Evolutionary conservation across 2,329 filamentous ascomycete species (phyloP), one percentile per base, ranked within the genome.

Genomic region (Chalaropsis ovoidea): DNA sequence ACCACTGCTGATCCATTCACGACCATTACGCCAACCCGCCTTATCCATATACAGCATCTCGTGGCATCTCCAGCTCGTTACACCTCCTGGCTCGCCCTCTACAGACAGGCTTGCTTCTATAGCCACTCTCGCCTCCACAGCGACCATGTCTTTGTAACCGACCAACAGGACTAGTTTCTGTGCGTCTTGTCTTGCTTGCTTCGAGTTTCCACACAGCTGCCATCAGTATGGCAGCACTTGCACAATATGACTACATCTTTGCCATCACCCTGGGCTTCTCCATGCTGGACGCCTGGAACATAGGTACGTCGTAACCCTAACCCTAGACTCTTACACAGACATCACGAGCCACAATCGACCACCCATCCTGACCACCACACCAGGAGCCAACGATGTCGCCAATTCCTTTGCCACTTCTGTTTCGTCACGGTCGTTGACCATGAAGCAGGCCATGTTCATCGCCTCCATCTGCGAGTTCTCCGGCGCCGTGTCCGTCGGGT

Each of bases 271-370:
- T 78, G 24, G 74, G 83, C 65, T 83, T 84, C 72, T 80, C 82
- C 35, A 77, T 82, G 65, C 77, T 84, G 39, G 82, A 84, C 73
- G 81, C 81, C 22, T 84, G 78, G 78, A 84, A 84, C 72, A 84
- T 83, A 69, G 82, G 82, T 77, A 68, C 66, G 74, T 70, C 41
- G 2, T 39, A 62, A 43, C n/a, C 39, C 45, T 17, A 31, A 62
- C 41, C 56, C 17, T 49, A 45, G 5, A 43, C 35, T 17, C 31
- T 0, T 8, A 2, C 5, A n/a, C 1, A 2, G 1, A 24, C 24
- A 22, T 63, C 47, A 22, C 11, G 22, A 24, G 15, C 19, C n/a
- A 7, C 27, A 11, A 24, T 43, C 27, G 6, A 27, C 41, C n/a
- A 11, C 6, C n/a, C 42, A 27, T 11, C 31, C 61, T 62, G 19